Evolutionary conservation across 2,329 filamentous ascomycete genomes (phyloP), one percentile per base, ranked within the genome.

Genomic region (Scedosporium aurantiacum): DNA sequence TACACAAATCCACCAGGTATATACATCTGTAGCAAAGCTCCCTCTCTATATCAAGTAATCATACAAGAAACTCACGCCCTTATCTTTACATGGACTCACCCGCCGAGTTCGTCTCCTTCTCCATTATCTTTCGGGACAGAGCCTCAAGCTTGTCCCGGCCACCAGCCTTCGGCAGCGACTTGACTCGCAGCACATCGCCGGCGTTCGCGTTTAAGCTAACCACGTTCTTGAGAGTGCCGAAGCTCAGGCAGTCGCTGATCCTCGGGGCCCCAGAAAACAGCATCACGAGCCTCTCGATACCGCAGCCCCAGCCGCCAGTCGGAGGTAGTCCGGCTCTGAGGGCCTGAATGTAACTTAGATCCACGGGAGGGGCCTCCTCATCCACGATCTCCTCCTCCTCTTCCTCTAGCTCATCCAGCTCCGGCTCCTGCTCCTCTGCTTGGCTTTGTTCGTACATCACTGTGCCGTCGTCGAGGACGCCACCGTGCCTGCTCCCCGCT

Each of bases 241-340:
- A 99, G 40, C 87, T 85, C 68, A 97, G 75, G 18, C 93, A 91
- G 73, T 97, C 92, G 45, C 83, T 84, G 68, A 99, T 97, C 67
- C 88, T 83, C 70, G 83, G 83, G 41, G 85, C 80, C 0, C 90
- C 91, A 1, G 88, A 84, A 68, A 97, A 90, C 57, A 97, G 75
- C 94, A 99, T 99, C 43, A 91, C 88, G 60, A 99, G 77, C 60
- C 94, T 80, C 74, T 99, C 94, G 50, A 99, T 78, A 1, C 94
- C 94, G 68, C 91, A 95, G 1, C 94, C 94, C 94, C 94, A 99
- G 4, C 94, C 94, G 0, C 93, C 94, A 0, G 94, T 99, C 0
- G 94, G 91, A n/a, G 94, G 94, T 63, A 99, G 76, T 0, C 91
- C 94, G 75, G 90, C 91, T 71, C 96, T 90, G 58, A 99, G 74